A percentile compares a stretch with the other conserved stretches of the same genome.
Evolutionary conservation across 495 filamentous ascomycete genomes (phyloP).

Genomic region (Penicillium daleae): DNA sequence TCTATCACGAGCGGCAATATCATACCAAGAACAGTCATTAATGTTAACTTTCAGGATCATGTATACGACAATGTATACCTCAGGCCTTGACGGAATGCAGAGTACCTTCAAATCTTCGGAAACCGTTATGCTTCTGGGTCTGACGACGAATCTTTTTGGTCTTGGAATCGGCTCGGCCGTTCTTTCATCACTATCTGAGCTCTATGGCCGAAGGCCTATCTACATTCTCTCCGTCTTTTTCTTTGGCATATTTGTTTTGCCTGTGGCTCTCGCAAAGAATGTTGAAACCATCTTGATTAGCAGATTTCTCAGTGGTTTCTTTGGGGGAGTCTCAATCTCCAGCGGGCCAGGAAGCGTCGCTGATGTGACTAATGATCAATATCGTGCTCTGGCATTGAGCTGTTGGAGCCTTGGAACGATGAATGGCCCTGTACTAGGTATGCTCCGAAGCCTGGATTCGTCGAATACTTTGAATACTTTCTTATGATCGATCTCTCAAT

Average conservation of each 20-base stretch:
- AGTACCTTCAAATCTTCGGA: slow-evolving; percentile 58
- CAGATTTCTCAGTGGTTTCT: slow-evolving; percentile 60
- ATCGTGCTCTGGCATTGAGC: slow-evolving; percentile 68
- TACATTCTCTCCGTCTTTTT: slow-evolving; percentile 65
- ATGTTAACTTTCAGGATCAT: slow-evolving; percentile 51
- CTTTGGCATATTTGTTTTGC: slow-evolving; percentile 67
- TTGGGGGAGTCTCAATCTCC: slow-evolving; percentile 68
- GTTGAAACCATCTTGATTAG: slow-evolving; percentile 65
- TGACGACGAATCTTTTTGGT: slow-evolving; percentile 73
- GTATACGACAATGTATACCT: slow-evolving; percentile 77
- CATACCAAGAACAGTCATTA: not conserved
- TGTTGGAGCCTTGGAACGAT: slow-evolving; percentile 72
- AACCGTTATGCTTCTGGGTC: slow-evolving; percentile 66
- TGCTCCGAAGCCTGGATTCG: slow-evolving; percentile 1
- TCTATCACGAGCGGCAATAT: too few species aligned
- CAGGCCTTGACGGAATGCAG: slow-evolving; percentile 67
- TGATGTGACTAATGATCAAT: slow-evolving; percentile 70
- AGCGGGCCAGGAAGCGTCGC: slow-evolving; percentile 77
- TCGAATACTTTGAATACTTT: not conserved
- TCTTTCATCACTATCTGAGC: slow-evolving; percentile 74
- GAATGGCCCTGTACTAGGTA: slow-evolving; percentile 66
- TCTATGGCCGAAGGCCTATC: slow-evolving; percentile 71
- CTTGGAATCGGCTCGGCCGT: slow-evolving; percentile 69
- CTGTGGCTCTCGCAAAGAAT: slow-evolving; percentile 69
- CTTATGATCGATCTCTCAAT: not conserved